These are phyloP conservation scores for Bretschneidera sinensis DNA, from an alignment of 345 rosid genomes.

Conservation along the genomic window DNA sequence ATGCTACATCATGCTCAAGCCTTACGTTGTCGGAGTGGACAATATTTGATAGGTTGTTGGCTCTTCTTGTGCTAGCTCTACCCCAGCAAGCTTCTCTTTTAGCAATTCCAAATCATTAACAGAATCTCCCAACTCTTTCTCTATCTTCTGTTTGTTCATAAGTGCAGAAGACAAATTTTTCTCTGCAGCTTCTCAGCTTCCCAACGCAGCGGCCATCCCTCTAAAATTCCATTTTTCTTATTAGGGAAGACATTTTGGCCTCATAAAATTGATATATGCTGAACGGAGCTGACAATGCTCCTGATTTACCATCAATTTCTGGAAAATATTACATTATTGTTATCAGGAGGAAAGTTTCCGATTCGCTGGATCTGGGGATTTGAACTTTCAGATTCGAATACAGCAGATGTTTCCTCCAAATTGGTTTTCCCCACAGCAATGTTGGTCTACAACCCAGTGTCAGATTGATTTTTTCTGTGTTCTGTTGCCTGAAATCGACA, in stretches of 20 bases:
- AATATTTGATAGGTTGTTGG: slow-evolving; percentile 73
- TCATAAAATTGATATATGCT: slow-evolving; percentile 71
- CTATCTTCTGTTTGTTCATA: slow-evolving; percentile 80
- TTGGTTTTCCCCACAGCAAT: slow-evolving; percentile 41
- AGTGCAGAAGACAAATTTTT: slow-evolving; percentile 59
- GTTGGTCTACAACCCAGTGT: slow-evolving; percentile 20
- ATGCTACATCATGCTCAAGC: slow-evolving; percentile 97
- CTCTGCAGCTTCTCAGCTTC: slow-evolving; percentile 69
- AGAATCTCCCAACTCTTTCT: slow-evolving; percentile 57
- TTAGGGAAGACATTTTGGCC: slow-evolving; percentile 60
- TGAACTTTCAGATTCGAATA: slow-evolving; percentile 37
- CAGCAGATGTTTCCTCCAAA: slow-evolving; percentile 42
- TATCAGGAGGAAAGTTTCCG: slow-evolving; percentile 37
- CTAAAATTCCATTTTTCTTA: slow-evolving; percentile 64
- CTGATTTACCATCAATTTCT: slow-evolving; percentile 42
- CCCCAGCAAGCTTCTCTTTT: slow-evolving; percentile 72
- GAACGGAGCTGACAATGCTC: slow-evolving; percentile 42
- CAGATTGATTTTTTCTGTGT: slow-evolving; percentile 33
- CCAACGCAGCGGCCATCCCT: slow-evolving; percentile 69
- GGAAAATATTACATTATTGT: slow-evolving; percentile 36
- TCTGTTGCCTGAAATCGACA: slow-evolving; percentile 48
- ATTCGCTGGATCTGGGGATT: slow-evolving; percentile 33
- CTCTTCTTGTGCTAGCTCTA: slow-evolving; percentile 86
- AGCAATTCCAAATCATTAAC: slow-evolving; percentile 77
- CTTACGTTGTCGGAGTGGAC: slow-evolving; percentile 94